Evolutionary conservation across 202 grass and related monocot genomes (phyloP), one percentile per base, ranked within the genome.

Genomic region (Zizania palustris): DNA sequence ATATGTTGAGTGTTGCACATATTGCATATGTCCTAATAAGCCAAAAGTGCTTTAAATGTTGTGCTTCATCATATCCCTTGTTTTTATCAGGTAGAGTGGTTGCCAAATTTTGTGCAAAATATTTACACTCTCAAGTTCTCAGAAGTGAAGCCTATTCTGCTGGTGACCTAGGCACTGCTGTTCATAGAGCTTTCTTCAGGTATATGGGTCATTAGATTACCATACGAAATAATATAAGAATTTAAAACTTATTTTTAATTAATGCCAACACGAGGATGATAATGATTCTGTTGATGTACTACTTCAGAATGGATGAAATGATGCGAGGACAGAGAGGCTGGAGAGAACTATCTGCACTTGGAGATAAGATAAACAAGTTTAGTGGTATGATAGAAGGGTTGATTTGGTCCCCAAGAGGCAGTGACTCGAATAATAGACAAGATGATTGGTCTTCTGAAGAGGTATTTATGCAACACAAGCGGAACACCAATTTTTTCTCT

Each of bases 301-400:
- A 45, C 60, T 87, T 81, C 81, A 98, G 96, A 83, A 92, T 98
- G 89, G 96, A 98, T 84, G 96, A 94, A 84, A 98, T 98, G 96
- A 98, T 98, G 96, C 76, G 57, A 83, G 96, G 96, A n/a, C 91
- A 98, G 55, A 90, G 96, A 89, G 96, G 96, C 60, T 98, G 96
- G 96, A 87, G 96, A 83, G 96, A 98, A 87, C 89, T 98, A 71
- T 79, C 88, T n/a, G 70, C 82, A 16, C 76, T 98, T 76, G 96
- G 96, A 42, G 96, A 98, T 82, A 98, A 98, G 69, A 87, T 92
- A 66, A 92, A 98, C 70, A 94, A 95, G 81, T 92, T 98, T 78
- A 82, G 85, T 61, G 96, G 96, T 67, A 98, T 98, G 91, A 90
- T 98, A 73, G 96, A 98, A 87, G 96, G 96, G 39, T 77, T 98